These are phyloP conservation scores for Botrytis galanthina DNA, from an alignment of 2,329 filamentous ascomycete species.

Conservation along the genomic window DNA sequence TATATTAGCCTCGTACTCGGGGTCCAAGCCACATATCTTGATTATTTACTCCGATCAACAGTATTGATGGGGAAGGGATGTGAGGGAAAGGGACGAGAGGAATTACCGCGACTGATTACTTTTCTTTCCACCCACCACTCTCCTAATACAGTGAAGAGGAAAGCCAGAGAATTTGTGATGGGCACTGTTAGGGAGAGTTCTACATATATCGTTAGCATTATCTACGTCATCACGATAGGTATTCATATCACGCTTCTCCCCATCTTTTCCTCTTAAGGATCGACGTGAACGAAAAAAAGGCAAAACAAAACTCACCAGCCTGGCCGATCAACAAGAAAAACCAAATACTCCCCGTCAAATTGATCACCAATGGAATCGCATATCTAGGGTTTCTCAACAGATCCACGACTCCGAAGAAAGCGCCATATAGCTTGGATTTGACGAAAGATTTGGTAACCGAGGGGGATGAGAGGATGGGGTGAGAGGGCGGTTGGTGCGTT, in stretches of 20 bases:
- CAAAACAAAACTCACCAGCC: slow-evolving; percentile 63
- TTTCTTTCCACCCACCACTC: slow-evolving; percentile 96
- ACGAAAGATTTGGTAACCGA: slow-evolving; percentile 58
- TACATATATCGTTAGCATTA: slow-evolving; percentile 39
- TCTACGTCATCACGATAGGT: neutral
- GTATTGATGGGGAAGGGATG: neutral
- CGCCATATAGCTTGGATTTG: slow-evolving; percentile 58
- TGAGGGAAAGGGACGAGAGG: neutral
- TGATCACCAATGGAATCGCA: slow-evolving; percentile 78
- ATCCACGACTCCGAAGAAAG: slow-evolving; percentile 74
- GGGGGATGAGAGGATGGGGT: slow-evolving; percentile 52
- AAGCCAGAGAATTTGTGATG: slow-evolving; percentile 90
- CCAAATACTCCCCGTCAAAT: slow-evolving; percentile 92
- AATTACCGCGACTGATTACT: slow-evolving; percentile 75
- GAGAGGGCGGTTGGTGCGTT: slow-evolving; percentile 63
- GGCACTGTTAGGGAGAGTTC: slow-evolving; percentile 92
- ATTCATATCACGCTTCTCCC: neutral
- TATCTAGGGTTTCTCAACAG: slow-evolving; percentile 79
- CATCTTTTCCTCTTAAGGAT: neutral
- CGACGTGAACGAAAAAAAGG: neutral
- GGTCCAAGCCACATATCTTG: neutral
- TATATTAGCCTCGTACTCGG: neutral
- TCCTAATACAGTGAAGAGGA: slow-evolving; percentile 91
- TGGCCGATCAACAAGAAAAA: slow-evolving; percentile 93
- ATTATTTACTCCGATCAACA: neutral